Conservation (phyloP, 2,329 filamentous ascomycete species). For the Graphilbum fragrans region DNA sequence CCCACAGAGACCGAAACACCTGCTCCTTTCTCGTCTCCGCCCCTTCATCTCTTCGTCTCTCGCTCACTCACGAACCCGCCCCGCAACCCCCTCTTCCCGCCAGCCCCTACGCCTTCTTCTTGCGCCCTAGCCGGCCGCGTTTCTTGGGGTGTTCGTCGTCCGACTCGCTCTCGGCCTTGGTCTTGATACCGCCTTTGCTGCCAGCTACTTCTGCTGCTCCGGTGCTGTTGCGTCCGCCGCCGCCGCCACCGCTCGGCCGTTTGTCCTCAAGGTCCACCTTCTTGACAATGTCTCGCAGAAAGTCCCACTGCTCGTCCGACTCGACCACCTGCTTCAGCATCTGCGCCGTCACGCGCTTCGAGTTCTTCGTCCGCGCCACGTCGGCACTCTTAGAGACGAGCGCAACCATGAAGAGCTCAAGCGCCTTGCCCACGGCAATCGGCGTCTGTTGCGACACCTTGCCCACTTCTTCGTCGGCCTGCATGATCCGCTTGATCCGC, state of each 20-base stretch:
- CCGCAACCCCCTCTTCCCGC: conserved; percentile 4
- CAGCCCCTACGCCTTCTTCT: conserved; percentile 30
- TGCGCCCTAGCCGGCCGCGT: conserved; percentile 22
- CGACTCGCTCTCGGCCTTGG: conserved; percentile 12
- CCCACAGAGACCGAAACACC: too few species aligned
- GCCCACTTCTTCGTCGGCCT: conserved; percentile 95
- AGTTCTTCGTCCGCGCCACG: conserved; percentile 69
- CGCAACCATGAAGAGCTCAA: conserved; percentile 96
- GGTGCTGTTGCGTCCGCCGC: conserved; percentile 35
- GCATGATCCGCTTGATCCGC: conserved; percentile 98
- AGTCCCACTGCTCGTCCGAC: conserved; percentile 87
- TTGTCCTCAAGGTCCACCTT: conserved; percentile 57
- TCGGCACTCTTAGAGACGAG: conserved; percentile 80
- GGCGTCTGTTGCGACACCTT: conserved; percentile 97
- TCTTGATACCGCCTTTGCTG: conserved; percentile 4
- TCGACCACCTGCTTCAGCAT: conserved; percentile 89
- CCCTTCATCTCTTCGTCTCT: too few species aligned
- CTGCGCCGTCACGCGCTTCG: conserved; percentile 77
- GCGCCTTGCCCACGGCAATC: conserved; percentile 86
- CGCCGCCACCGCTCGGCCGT: conserved; percentile 19
- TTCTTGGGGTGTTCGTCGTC: conserved; percentile 22
- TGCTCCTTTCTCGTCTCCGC: too few species aligned
- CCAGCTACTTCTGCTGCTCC: conserved; percentile 16
- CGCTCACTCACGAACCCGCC: too few species aligned
- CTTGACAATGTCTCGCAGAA: conserved; percentile 77